Evolutionary conservation across 202 grass and related monocot genomes (phyloP), one percentile per base, ranked within the genome.

Genomic region (Panicum virgatum): DNA sequence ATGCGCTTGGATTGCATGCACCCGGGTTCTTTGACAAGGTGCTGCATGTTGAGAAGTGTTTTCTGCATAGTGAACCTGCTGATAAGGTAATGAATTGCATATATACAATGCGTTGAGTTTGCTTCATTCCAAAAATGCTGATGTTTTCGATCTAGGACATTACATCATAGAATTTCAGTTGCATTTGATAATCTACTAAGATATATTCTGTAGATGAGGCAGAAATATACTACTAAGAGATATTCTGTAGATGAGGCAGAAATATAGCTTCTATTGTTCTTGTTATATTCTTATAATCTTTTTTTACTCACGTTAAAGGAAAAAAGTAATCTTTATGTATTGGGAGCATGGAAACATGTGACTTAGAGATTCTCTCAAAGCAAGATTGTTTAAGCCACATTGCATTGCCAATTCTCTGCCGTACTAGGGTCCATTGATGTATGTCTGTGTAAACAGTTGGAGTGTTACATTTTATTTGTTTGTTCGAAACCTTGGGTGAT

Each of bases 21-120:
- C 93, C 96, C 14, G 93, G 96, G 22, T 96, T 99, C 70, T 99
- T 96, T 1, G 89, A 99, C 72, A 99, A 94, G 87, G 87, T 96
- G 73, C 81, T 96, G 46, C 90, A 99, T 32, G 85, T 96, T 1
- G 83, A 94, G 30, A 92, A 88, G 42, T 99, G 93, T 76, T 94
- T 99, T 39, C 89, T 99, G 81, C 96, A 99, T 56, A 93, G 90
- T 34, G 91, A 96, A 51, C 86, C 77, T 1, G 91, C 90, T 46
- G 87, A 98, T 81, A 83, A 98, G 90, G 96, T 96, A 81, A 89
- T 69, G 38, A 73, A 37, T 13, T 66, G 20, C 6, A 88, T 42
- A 15, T 59, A 62, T 27, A 19, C 73, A 11, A 73, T 78, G 29
- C 45, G 18, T 39, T 12, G 12, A 61, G 48, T 72, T 32, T 63